Conservation (phyloP, 495 filamentous ascomycete species). For the Eremomyces bilateralis region DNA sequence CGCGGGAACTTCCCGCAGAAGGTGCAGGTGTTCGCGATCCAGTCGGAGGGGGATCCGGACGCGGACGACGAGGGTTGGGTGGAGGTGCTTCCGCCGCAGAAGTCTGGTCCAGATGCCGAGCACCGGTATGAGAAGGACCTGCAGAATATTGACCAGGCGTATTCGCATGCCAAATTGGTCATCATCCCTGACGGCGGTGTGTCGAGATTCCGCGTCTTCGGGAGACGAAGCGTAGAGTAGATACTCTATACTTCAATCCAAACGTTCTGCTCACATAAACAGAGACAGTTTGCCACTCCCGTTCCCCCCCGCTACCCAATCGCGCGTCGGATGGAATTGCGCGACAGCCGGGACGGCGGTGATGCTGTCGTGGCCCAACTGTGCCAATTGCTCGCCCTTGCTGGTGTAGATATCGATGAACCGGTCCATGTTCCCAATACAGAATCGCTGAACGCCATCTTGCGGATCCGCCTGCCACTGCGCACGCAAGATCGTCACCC, state of each 20-base stretch:
- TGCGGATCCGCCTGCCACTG: constrained; percentile 73
- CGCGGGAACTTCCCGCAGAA: constrained; percentile 73
- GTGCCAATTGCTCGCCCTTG: constrained; percentile 70
- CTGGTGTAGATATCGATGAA: constrained; percentile 78
- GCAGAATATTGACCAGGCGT: constrained; percentile 28
- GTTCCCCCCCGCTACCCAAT: constrained; percentile 86
- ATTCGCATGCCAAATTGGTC: constrained; percentile 68
- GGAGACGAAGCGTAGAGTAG: constrained; percentile 28
- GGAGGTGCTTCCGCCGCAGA: constrained; percentile 40
- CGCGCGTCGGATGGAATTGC: constrained; percentile 63
- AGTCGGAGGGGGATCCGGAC: constrained; percentile 31
- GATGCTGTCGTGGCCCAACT: constrained; percentile 71
- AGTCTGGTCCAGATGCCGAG: constrained; percentile 61
- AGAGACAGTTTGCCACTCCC: constrained; percentile 82
- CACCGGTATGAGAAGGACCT: constrained; percentile 37
- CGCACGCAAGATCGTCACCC: constrained; percentile 62
- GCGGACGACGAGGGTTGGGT: constrained; percentile 46
- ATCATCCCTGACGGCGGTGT: constrained; percentile 88
- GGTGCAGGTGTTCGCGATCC: constrained; percentile 45
- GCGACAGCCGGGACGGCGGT: constrained; percentile 87
- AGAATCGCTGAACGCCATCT: constrained; percentile 63
- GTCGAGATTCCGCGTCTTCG: constrained; percentile 67
- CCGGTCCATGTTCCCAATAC: constrained; percentile 93
- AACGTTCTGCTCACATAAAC: too few relatives aligned
- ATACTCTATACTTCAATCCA: too few relatives aligned